Evolutionary conservation across 2,329 filamentous ascomycete genomes (phyloP), one percentile per base, ranked within the genome.

Genomic region (Pseudocercospora musae): DNA sequence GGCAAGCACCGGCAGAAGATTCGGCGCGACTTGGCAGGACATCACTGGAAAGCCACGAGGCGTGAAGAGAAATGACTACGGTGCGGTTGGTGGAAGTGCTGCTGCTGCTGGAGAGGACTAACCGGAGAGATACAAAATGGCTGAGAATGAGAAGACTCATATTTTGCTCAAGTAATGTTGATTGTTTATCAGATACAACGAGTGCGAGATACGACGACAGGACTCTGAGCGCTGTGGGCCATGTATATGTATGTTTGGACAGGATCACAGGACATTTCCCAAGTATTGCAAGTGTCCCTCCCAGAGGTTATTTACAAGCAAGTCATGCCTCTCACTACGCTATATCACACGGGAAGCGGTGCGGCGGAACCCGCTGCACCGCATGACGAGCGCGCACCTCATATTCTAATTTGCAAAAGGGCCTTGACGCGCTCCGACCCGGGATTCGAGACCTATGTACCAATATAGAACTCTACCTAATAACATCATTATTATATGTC

Each of bases 11-110:
- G 87, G 92, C 5, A 81, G 92, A 61, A 84, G 92, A 31, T 92
- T 96, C 69, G 89, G 90, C 48, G 91, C 91, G 4, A 92, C 90
- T 1, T 97, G 92, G 92, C 86, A 94, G 74, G 92, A 96, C 74
- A 89, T 96, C 56, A 91, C 89, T 1, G 89, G 89, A 1, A 76
- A 84, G 21, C 77, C 79, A 46, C 74, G 72, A 62, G 74, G 75
- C 3, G 73, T 75, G 11, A 75, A 58, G 48, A 60, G 62, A 29
- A 27, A 44, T 31, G 58, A 60, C n/a, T 63, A 63, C 58, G 62
- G 62, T 54, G 62, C 61, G 48, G 52, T 60, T 25, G 46, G 25
- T 52, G 44, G 56, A 25, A 31, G 27, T 58, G 44, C 33, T 42
- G 57, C 23, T 42, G 57, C 23, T n/a, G 57, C 37, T 21, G 52